A percentile compares a stretch with the other conserved stretches of the same genome.
phyloP scores from a whole-genome alignment of 768 basidiomycete species.

The Postia placenta region DNA sequence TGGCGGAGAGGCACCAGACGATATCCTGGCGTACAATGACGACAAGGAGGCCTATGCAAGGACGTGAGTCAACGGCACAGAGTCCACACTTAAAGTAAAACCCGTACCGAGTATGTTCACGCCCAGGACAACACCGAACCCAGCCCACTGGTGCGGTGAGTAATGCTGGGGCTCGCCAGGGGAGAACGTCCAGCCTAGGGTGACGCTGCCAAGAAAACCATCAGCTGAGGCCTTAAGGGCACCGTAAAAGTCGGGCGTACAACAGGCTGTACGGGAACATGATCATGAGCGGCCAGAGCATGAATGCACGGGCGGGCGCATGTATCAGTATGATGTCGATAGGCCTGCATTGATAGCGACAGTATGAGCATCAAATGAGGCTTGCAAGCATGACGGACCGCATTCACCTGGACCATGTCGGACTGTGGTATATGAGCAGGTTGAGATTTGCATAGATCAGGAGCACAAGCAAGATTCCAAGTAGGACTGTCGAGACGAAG shows the following conservation, averaged over 20 bases:
- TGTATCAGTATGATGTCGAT: constrained; percentile 83
- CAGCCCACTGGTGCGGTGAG: constrained; percentile 60
- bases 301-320: constrained; percentile 74
- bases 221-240: background rate
- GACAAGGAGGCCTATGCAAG: constrained; percentile 41
- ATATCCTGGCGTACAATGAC: constrained; percentile 56
- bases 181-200: constrained; percentile 57
- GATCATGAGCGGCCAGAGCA: constrained; percentile 43
- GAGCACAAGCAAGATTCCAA: constrained; percentile 62
- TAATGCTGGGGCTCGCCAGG: constrained; percentile 51
- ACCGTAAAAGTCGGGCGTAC: constrained; percentile 20
- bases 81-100: too few species aligned
- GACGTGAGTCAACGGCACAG: background rate
- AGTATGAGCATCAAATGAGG: background rate
- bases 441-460: constrained; percentile 77
- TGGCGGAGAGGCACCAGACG: constrained; percentile 70
- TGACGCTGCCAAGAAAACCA: constrained; percentile 51
- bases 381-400: background rate
- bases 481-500: constrained; percentile 65
- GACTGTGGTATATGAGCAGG: constrained; percentile 67
- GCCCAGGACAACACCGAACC: constrained; percentile 59
- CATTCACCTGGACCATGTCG: constrained; percentile 32
- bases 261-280: constrained; percentile 61
- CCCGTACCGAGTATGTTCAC: constrained; percentile 43
- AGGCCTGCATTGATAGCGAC: constrained; percentile 41